Base-by-base conservation (phyloP, 352 stramenopile species). In the Globisporangium alternatum region DNA sequence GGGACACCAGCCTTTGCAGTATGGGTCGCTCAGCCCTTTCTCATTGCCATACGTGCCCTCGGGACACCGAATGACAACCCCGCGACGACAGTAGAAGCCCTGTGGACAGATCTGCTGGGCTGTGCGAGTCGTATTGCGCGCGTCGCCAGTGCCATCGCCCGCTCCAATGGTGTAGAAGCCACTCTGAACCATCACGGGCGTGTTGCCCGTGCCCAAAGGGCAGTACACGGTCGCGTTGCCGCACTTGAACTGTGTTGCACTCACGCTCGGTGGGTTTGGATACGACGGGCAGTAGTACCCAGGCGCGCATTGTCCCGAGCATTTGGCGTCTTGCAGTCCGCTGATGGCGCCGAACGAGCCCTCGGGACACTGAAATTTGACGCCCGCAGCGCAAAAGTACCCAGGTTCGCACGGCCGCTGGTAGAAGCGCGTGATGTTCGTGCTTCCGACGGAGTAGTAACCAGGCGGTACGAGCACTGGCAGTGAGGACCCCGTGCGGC, bases 251-350 rank as follows among this genome's bases (percentile, higher is more conserved):
- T 88, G 75, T 5, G 74, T 89, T 13, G 58, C 54, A 5, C 56
- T 74, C 17, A 70, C 75, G 57, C 80, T 89, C 3, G 80, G 71
- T 0, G 64, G 39, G 15, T 55, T 64, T 8, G 81, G 81, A 64
- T 83, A 77, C 43, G 80, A 89, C 25, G 87, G 84, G n/a, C 88
- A 96, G 45, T 71, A 88, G 63, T 87, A 88, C 0, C 90, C 86
- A 6, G 78, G 67, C 28, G 71, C 65, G 49, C 90, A 96, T 13
- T 56, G 25, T 0, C 86, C 88, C 22, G 77, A 90, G 58, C 88
- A 97, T 8, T 12, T 28, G 10, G 79, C 1, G 22, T 72, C 72
- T 4, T 60, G 60, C 5, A 95, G 67, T 0, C 74, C 75, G 13
- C 33, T 64, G 0, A 55, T 71, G n/a, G 75, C 71, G 28, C 91